Evolutionary conservation across 2,329 filamentous ascomycete species (phyloP), one percentile per base, ranked within the genome.

Genomic region (Penicillium sp.): DNA sequence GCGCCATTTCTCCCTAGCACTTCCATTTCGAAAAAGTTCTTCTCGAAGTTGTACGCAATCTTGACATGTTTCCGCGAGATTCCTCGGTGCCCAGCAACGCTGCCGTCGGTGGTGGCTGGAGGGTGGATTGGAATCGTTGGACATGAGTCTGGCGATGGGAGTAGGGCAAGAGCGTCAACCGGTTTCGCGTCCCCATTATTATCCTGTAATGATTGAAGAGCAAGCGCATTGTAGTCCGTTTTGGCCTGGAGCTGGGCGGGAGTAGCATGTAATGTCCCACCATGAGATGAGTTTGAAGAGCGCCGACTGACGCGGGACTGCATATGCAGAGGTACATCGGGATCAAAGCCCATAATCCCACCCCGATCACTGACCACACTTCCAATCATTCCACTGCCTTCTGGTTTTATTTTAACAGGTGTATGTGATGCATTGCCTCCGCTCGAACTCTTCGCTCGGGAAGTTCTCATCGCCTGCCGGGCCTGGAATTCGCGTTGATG

Each of bases 1-100:
- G 84, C 81, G 60, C 85, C 85, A 66, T 88, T 88, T 56, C 82
- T 78, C 41, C 87, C 86, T 54, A 87, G 79, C 2, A 88, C 84
- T 58, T 84, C 78, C 76, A 89, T 81, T 67, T 87, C 82, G 70
- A 88, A 90, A 41, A 80, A 68, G 51, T 84, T 81, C 44, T 81
- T 78, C 47, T 86, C 81, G 64, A 85, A 84, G 61, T 87, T 86
- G 76, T 86, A 89, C 29, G 81, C 78, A 62, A 90, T 88, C 62
- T 83, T 84, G 56, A 87, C 82, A 70, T 90, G 87, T 67, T 86
- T 83, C 26, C 86, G 81, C 4, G 87, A 89, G 38, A 89, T 89
- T 48, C 83, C 83, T 64, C 84, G 85, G 65, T 87, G 84, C 17
- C 81, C 81, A 13, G 79, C 79, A 2, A 82, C 76, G 60, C 68